A percentile compares a stretch with the other conserved stretches of the same genome.
These are phyloP conservation scores for Candida namnaoensis DNA, from an alignment of 805 yeast genomes.

Conservation along the genomic window DNA sequence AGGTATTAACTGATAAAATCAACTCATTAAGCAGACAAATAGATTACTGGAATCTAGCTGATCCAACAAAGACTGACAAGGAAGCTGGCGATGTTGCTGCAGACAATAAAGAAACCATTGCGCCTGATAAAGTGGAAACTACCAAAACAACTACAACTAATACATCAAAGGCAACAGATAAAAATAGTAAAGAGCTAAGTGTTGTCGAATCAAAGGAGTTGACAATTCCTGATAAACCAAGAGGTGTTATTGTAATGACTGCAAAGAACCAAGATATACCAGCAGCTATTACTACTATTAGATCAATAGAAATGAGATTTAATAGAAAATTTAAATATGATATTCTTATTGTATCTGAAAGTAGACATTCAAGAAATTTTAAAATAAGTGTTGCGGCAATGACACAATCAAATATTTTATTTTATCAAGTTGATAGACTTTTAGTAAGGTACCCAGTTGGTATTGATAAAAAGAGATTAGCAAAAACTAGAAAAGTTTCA, in stretches of 20 bases:
- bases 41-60: constrained; percentile 6
- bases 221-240: constrained; percentile 22
- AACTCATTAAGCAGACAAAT: constrained; percentile 5
- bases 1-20: constrained; percentile 5
- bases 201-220: too few relatives aligned
- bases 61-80: background rate
- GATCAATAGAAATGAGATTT: constrained; percentile 58
- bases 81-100: too few relatives aligned
- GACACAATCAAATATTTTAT: constrained; percentile 47
- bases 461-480: constrained; percentile 40
- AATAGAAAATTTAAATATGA: constrained; percentile 55
- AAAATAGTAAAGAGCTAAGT: too few relatives aligned
- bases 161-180: background rate
- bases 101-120: too few relatives aligned
- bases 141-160: background rate
- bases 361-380: constrained; percentile 46
- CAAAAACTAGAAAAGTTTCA: constrained; percentile 30
- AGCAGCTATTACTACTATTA: constrained; percentile 45
- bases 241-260: constrained; percentile 58
- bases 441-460: constrained; percentile 57
- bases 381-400: constrained; percentile 29
- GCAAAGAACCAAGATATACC: constrained; percentile 59
- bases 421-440: constrained; percentile 45
- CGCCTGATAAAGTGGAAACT: too few relatives aligned
- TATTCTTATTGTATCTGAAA: constrained; percentile 70